Base-by-base conservation (phyloP, 2,329 filamentous ascomycete genomes). In the Fusarium concolor region DNA sequence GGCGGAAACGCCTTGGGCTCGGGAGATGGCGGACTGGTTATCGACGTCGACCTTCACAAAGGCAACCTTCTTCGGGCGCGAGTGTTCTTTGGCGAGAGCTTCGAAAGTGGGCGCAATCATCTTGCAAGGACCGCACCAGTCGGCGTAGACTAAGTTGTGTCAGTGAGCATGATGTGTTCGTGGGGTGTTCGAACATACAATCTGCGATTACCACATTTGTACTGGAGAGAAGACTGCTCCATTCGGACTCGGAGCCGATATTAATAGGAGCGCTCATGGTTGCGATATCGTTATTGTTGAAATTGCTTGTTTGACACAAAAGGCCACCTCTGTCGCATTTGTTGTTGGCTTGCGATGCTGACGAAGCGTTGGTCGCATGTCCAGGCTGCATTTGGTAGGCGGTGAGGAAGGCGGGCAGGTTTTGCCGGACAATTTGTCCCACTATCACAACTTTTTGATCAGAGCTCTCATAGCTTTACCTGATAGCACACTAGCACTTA, bases 11-110 rank as follows among this genome's bases (percentile, higher is more conserved):
- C 88, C 87, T 82, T 97, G 93, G 71, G 89, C 85, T 75, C 89
- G 86, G 14, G 94, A 88, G 68, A 98, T 90, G 59, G 91, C 88
- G 70, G 89, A 86, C 79, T 97, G 93, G 71, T 86, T 84, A 76
- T 97, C 94, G 76, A 94, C 93, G 83, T 98, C 91, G 83, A 98
- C 89, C 82, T 97, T 98, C 76, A 89, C 90, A 78, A 98, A 99
- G 45, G 92, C 92, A 75, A 98, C 91, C 76, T 89, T 90, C 75
- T 91, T 90, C 17, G 93, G 90, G 70, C 93, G 90, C 47, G 93
- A 90, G 75, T 96, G 88, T 78, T 95, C 91, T 61, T 86, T 85
- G 46, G 94, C 88, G 60, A 98, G 89, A 73, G 90, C 89, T 76
- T 97, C 93, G 79, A 96, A 98, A 58, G 92, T 88, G 20, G 95